Evolutionary conservation across 495 filamentous ascomycete species (phyloP).

Genomic region (Lindgomyces ingoldianus): DNA sequence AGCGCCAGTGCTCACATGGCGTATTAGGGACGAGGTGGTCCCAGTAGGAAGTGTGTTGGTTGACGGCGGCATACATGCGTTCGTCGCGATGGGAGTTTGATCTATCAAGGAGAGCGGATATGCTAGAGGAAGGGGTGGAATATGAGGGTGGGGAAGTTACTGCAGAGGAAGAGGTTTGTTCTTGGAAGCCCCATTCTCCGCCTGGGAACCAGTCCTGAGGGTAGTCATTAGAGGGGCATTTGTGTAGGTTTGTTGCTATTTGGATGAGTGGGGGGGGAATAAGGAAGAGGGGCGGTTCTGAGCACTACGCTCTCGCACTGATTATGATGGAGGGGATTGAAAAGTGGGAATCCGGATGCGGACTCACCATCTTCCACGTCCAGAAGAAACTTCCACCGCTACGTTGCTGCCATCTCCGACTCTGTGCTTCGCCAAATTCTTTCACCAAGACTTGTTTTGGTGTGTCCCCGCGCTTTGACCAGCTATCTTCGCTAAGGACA

Average conservation of each 20-base stretch:
- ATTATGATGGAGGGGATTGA: background rate
- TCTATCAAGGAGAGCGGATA: constrained; percentile 38
- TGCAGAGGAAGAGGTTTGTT: constrained; percentile 40
- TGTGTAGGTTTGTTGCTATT: background rate
- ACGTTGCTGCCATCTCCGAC: constrained; percentile 47
- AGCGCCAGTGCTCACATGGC: constrained; percentile 54
- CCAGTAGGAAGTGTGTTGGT: constrained; percentile 51
- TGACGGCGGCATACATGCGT: constrained; percentile 39
- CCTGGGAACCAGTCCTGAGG: constrained; percentile 52
- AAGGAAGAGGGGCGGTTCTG: no score
- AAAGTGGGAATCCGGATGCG: constrained; percentile 4
- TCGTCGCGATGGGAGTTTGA: constrained; percentile 43
- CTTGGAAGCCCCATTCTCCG: constrained; percentile 57
- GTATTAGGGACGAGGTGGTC: constrained; percentile 45
- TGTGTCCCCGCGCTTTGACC: constrained; percentile 43
- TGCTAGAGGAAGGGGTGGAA: constrained; percentile 39
- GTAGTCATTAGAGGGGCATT: background rate
- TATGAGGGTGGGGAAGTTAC: constrained; percentile 46
- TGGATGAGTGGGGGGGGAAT: background rate
- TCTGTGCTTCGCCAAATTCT: constrained; percentile 53
- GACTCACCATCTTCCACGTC: constrained; percentile 52
- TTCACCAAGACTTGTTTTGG: constrained; percentile 43
- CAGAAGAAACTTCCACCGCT: constrained; percentile 56
- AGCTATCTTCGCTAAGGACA: constrained; percentile 51
- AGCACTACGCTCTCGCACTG: background rate